Evolutionary conservation across 139 green algal species (phyloP).

Genomic region (Dunaliella primolecta): DNA sequence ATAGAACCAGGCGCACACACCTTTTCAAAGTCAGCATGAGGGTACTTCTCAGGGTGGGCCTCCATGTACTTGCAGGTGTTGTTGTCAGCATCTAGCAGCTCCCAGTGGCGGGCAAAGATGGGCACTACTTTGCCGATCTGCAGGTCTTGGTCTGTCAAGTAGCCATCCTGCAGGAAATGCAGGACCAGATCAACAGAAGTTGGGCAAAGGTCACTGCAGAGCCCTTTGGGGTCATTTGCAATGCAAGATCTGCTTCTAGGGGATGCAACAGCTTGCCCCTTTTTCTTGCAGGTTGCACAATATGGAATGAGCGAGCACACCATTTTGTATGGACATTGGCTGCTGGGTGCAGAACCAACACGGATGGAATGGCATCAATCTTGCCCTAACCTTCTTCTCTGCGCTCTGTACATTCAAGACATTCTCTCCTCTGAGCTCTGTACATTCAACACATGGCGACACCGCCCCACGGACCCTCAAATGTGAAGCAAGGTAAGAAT

Average conservation of each 20-base stretch:
- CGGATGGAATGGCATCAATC: no score
- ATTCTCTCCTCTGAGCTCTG: no score
- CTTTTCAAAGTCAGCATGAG: slow-evolving; percentile 33
- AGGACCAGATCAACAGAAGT: background rate
- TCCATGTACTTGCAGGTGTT: slow-evolving; percentile 72
- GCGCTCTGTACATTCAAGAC: no score
- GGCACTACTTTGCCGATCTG: slow-evolving; percentile 58
- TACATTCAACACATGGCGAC: no score
- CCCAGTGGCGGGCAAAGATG: slow-evolving; percentile 64
- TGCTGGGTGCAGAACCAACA: no score
- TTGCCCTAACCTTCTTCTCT: no score
- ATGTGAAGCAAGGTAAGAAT: no score
- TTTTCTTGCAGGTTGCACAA: no score
- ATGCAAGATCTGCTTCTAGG: background rate
- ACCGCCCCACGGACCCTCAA: no score
- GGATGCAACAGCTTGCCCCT: background rate
- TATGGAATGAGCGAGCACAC: no score
- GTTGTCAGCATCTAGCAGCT: slow-evolving; percentile 69
- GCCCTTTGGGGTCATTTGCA: background rate
- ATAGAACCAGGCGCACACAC: no score
- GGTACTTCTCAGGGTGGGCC: slow-evolving; percentile 36
- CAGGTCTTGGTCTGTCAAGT: slow-evolving; percentile 53
- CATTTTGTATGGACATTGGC: no score
- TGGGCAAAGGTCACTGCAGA: background rate
- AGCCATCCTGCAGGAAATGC: slow-evolving; percentile 3